These are phyloP conservation scores for Candida sphagnicola DNA, from an alignment of 805 yeast genomes.

Conservation along the genomic window DNA sequence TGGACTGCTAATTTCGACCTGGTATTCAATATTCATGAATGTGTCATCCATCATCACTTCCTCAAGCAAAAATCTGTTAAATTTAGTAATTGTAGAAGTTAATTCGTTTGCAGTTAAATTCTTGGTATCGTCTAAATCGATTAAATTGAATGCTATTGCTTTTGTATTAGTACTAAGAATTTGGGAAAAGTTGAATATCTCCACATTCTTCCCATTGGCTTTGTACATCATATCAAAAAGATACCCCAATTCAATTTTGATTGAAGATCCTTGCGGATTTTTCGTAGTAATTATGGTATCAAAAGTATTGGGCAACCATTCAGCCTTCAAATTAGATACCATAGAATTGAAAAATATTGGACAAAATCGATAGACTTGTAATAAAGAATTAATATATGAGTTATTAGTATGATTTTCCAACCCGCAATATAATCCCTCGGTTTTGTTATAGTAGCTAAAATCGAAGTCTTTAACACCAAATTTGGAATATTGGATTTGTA, in stretches of 20 bases:
- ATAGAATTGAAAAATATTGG: slow-evolving; percentile 70
- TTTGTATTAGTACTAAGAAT: slow-evolving; percentile 33
- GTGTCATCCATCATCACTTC: slow-evolving; percentile 44
- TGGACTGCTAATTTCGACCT: slow-evolving; percentile 37
- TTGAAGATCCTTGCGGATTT: slow-evolving; percentile 44
- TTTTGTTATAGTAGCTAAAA: slow-evolving; percentile 76
- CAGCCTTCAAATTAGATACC: slow-evolving; percentile 48
- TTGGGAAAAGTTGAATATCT: slow-evolving; percentile 72
- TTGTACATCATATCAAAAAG: slow-evolving; percentile 87
- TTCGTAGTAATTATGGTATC: slow-evolving; percentile 20
- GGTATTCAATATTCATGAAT: slow-evolving; percentile 41
- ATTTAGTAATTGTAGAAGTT: slow-evolving; percentile 45
- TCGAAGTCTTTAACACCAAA: slow-evolving; percentile 95
- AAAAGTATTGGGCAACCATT: slow-evolving; percentile 41
- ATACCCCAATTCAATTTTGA: slow-evolving; percentile 81
- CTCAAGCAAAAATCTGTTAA: slow-evolving; percentile 57
- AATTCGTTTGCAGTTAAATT: slow-evolving; percentile 41
- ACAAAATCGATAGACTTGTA: slow-evolving; percentile 76
- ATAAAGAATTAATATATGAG: slow-evolving; percentile 63
- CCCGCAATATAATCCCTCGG: slow-evolving; percentile 60
- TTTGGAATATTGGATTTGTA: slow-evolving; percentile 76
- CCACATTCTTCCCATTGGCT: slow-evolving; percentile 73
- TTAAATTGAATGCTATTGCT: slow-evolving; percentile 49
- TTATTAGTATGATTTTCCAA: slow-evolving; percentile 85
- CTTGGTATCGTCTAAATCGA: slow-evolving; percentile 48